phyloP scores from a whole-genome alignment of 2,329 filamentous ascomycete genomes.

The Ambrosiella cleistominuta region DNA sequence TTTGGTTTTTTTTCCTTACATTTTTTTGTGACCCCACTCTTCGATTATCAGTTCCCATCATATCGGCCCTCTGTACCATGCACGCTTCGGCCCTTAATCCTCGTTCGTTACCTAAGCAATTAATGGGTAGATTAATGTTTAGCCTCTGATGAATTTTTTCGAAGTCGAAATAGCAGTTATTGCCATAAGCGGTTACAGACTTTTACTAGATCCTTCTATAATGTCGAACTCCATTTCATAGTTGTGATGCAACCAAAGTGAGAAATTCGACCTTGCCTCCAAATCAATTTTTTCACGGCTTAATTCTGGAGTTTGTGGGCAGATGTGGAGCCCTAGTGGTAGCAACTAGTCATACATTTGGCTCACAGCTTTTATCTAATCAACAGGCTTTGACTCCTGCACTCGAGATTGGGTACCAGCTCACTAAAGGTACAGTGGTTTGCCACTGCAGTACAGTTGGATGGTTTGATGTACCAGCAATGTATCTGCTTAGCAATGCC shows the following conservation, averaged over 20 bases:
- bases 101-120: neutral
- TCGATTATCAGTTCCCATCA: neutral
- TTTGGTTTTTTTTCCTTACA: neutral
- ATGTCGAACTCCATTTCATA: neutral
- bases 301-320: neutral
- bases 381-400: neutral
- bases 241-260: neutral
- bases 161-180: neutral
- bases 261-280: neutral
- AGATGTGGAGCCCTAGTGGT: neutral
- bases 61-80: neutral
- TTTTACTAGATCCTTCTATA: neutral
- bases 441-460: too few species aligned
- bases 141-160: neutral
- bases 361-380: neutral
- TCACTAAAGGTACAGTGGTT: too few species aligned
- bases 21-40: conserved; percentile 5
- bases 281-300: neutral
- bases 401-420: too few species aligned
- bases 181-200: neutral
- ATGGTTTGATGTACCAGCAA: too few species aligned
- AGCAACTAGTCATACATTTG: neutral
- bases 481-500: neutral
- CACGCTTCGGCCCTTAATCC: neutral
- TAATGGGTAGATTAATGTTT: neutral